Conservation (phyloP, 192 early-diverging fungal species). For the Gorgonomyces haynaldii region DNA sequence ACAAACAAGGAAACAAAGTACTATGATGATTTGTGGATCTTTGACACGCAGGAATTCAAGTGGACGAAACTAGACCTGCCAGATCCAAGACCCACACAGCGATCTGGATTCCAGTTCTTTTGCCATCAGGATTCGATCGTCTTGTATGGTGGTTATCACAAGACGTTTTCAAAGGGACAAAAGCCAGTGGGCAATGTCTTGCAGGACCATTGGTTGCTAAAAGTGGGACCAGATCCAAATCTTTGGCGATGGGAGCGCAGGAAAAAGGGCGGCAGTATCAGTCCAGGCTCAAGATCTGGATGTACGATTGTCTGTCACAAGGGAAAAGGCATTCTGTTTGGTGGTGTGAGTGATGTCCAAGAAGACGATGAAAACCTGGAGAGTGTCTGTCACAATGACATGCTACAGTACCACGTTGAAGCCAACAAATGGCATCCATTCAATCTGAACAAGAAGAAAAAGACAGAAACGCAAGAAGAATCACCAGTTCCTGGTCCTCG, state of each 20-base stretch:
- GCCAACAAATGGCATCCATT: constrained; percentile 51
- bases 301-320: constrained; percentile 49
- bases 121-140: constrained; percentile 36
- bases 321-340: constrained; percentile 47
- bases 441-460: constrained; percentile 32
- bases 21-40: constrained; percentile 58
- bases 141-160: constrained; percentile 62
- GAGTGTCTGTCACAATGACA: constrained; percentile 47
- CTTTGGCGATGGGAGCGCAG: constrained; percentile 48
- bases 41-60: constrained; percentile 50
- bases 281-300: constrained; percentile 26
- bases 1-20: constrained; percentile 23
- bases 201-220: constrained; percentile 41
- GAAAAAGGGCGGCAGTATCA: constrained; percentile 38
- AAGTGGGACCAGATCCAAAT: constrained; percentile 46
- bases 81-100: constrained; percentile 28
- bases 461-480: constrained; percentile 11
- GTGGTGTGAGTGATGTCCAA: constrained; percentile 54
- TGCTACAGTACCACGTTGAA: constrained; percentile 48
- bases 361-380: constrained; percentile 52
- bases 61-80: constrained; percentile 33
- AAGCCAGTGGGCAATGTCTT: constrained; percentile 45
- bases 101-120: constrained; percentile 55
- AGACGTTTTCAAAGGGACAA: constrained; percentile 48
- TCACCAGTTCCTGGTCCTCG: constrained; percentile 40